These are phyloP conservation scores for Tuber magnatum DNA, from an alignment of 495 filamentous ascomycete genomes.

Conservation along the genomic window DNA sequence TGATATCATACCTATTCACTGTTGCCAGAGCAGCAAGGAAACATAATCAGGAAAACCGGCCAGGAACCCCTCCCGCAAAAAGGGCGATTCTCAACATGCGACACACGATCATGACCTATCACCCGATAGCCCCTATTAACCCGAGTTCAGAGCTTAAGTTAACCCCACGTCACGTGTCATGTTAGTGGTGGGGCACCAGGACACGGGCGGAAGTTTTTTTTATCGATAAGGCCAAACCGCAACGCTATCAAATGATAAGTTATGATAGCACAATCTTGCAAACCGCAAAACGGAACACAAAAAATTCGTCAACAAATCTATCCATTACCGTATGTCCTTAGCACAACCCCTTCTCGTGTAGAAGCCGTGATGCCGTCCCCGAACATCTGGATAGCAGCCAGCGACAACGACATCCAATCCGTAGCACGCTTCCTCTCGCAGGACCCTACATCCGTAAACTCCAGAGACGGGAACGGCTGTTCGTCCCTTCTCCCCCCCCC, in stretches of 20 bases:
- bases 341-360: not conserved
- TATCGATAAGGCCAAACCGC: conserved; percentile 5
- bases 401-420: conserved; percentile 57
- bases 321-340: conserved; percentile 1
- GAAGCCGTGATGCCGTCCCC: conserved; percentile 47
- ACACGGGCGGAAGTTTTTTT: not conserved
- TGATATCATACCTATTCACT: not conserved
- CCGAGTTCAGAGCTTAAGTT: not conserved
- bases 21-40: not conserved
- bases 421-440: conserved; percentile 60
- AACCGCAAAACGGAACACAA: not conserved
- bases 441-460: conserved; percentile 58
- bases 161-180: not conserved
- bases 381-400: conserved; percentile 72
- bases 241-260: not conserved
- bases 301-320: conserved; percentile 5
- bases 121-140: not conserved
- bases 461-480: conserved; percentile 66
- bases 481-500: conserved; percentile 15
- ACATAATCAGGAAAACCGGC: not conserved
- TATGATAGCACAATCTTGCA: no score
- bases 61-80: not conserved
- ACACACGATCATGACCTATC: not conserved
- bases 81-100: not conserved
- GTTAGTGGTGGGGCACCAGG: not conserved